Base-by-base conservation (phyloP, 2,329 filamentous ascomycete species). In the Fusarium newnesense region DNA sequence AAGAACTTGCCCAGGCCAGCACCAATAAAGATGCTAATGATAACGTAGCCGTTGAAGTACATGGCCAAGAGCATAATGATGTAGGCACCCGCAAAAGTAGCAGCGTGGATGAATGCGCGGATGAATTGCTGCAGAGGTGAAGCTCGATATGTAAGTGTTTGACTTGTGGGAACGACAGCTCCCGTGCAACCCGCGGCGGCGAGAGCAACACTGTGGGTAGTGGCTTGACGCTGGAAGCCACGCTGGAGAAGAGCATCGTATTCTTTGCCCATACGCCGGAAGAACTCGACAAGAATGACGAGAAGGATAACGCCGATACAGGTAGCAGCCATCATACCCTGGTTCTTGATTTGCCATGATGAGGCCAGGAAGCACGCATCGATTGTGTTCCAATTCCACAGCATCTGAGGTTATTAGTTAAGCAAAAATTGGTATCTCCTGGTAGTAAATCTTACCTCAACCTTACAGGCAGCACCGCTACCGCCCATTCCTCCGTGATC, bases 341-440 rank as follows among this genome's bases (percentile, higher is more conserved):
- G 81, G 46, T 89, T 92, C n/a, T 83, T 90, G 79, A 95, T 89
- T 78, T 91, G 91, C 94, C 93, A 96, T 49, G 87, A 86, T 9
- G 80, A 76, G 24, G 92, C 84, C 75, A 96, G 86, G 85, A 96
- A 96, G 82, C 91, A 94, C 26, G 91, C 83, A 78, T 93, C 90
- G 77, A 93, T 85, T 5, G 90, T 92, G 81, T 92, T 86, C 92
- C 92, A 94, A 79, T 94, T 94, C 92, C 92, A 94, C 39, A 93
- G 83, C 92, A 94, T 94, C 91, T 93, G 46, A 50, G 26, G 49
- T 28, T 40, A 19, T 69, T 34, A 68, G 64, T 43, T n/a, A 24
- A 37, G 26, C 24, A 46, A 26, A 37, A 43, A 36, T 43, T 44
- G 32, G 43, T 47, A 26, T n/a, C 19, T 19, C 24, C 13, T 15